Evolutionary conservation across 1,284 basidiomycete species (phyloP).

Genomic region (Cutaneotrichosporon sp.): DNA sequence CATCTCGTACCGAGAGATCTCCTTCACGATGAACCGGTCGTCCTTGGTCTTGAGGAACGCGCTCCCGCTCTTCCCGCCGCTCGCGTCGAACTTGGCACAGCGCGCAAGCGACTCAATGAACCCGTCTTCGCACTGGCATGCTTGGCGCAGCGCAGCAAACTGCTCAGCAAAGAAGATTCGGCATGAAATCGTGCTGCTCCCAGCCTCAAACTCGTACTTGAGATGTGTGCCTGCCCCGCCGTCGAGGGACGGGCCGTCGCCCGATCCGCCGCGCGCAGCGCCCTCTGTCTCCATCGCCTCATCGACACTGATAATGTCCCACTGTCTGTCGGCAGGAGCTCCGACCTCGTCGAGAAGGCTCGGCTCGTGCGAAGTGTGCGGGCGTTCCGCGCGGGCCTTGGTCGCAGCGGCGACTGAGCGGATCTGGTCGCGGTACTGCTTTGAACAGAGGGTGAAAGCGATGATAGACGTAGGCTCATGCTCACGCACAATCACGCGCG

Average conservation of each 20-base stretch:
- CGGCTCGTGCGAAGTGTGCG: conserved; percentile 9
- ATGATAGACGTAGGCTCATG: conserved; percentile 99
- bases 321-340: conserved; percentile 44
- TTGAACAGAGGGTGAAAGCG: conserved; percentile 88
- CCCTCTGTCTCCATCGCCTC: conserved; percentile 46
- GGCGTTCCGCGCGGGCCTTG: conserved; percentile 6
- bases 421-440: conserved; percentile 80
- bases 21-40: conserved; percentile 97
- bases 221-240: conserved; percentile 47
- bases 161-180: conserved; percentile 95
- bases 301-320: conserved; percentile 70
- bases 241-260: no score
- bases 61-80: conserved; percentile 93
- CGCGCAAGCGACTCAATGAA: conserved; percentile 90
- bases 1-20: conserved; percentile 84
- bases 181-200: conserved; percentile 88
- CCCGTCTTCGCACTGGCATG: conserved; percentile 87
- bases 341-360: conserved; percentile 11
- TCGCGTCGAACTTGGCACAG: conserved; percentile 94
- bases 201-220: conserved; percentile 71
- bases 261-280: no score
- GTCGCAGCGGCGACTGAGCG: conserved; percentile 55
- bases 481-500: conserved; percentile 88
- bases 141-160: conserved; percentile 87
- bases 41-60: conserved; percentile 95